Percentiles rank a stretch among this genome's conserved stretches.
These are phyloP conservation scores for Ustilaginoidea virens DNA, from an alignment of 2,329 filamentous ascomycete species.

Conservation along the genomic window DNA sequence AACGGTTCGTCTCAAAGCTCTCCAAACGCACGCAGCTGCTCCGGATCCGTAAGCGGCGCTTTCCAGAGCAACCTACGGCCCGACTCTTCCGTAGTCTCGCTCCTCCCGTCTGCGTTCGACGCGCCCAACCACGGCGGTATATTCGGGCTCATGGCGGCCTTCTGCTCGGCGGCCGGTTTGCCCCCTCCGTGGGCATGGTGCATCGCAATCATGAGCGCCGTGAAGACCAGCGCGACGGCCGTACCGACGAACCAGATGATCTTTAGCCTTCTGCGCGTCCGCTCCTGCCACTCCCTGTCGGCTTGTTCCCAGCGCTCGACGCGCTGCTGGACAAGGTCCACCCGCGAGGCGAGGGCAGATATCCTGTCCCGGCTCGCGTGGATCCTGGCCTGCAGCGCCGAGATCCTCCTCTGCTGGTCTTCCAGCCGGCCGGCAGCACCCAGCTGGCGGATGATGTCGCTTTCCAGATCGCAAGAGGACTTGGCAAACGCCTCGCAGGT, in stretches of 20 bases:
- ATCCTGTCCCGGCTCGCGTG: constrained; percentile 43
- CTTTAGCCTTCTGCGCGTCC: constrained; percentile 45
- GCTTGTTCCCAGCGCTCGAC: constrained; percentile 54
- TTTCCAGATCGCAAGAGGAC: constrained; percentile 42
- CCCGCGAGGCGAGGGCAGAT: constrained; percentile 41
- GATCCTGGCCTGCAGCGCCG: constrained; percentile 45
- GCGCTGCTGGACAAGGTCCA: constrained; percentile 46
- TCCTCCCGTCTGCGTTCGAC: constrained; percentile 6
- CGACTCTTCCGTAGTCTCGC: constrained; percentile 7
- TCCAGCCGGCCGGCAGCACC: constrained; percentile 46
- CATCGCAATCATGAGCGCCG: constrained; percentile 25
- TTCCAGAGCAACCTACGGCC: constrained; percentile 12
- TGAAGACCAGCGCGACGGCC: constrained; percentile 28
- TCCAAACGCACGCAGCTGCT: constrained; percentile 27
- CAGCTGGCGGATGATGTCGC: constrained; percentile 45
- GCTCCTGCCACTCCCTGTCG: constrained; percentile 54
- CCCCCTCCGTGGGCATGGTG: constrained; percentile 8
- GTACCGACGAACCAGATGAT: constrained; percentile 47
- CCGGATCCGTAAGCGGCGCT: constrained; percentile 14
- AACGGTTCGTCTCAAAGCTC: constrained; percentile 29
- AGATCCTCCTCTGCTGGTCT: constrained; percentile 47
- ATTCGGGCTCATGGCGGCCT: constrained; percentile 3
- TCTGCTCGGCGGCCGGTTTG: constrained; percentile 3
- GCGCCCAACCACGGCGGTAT: constrained; percentile 4
- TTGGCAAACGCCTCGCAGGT: constrained; percentile 42